These are phyloP conservation scores for Prinsepia uniflora DNA, from an alignment of 306 rosid genomes.

Conservation along the genomic window DNA sequence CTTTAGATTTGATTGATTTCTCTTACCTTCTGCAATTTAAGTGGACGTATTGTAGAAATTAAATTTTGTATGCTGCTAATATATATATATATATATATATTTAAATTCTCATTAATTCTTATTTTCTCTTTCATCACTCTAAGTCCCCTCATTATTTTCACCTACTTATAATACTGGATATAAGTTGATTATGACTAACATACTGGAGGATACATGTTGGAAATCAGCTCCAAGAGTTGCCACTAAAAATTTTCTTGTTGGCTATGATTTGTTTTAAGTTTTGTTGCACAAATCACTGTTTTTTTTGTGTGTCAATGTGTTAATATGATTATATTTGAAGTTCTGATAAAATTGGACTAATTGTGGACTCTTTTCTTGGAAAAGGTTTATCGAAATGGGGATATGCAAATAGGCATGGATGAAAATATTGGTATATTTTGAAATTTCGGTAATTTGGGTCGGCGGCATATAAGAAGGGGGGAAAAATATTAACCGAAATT, in stretches of 20 bases:
- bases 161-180: background rate
- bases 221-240: conserved; percentile 5
- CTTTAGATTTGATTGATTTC: too few relatives aligned
- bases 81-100: too few relatives aligned
- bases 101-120: background rate
- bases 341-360: conserved; percentile 39
- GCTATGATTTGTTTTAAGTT: background rate
- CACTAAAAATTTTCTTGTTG: background rate
- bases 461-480: too few relatives aligned
- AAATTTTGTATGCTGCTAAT: background rate
- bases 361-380: conserved; percentile 28
- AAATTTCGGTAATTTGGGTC: too few relatives aligned
- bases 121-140: background rate
- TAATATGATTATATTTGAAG: conserved; percentile 12
- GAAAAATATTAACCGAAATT: too few relatives aligned
- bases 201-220: background rate
- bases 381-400: conserved; percentile 63
- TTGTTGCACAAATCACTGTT: background rate
- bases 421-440: too few relatives aligned
- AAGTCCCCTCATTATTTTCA: background rate
- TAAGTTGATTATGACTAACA: background rate
- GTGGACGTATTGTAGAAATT: background rate
- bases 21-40: background rate
- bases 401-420: conserved; percentile 62
- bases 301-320: background rate